phyloP scores from a whole-genome alignment of 805 yeast species.

The Jamesozyma piceae region DNA sequence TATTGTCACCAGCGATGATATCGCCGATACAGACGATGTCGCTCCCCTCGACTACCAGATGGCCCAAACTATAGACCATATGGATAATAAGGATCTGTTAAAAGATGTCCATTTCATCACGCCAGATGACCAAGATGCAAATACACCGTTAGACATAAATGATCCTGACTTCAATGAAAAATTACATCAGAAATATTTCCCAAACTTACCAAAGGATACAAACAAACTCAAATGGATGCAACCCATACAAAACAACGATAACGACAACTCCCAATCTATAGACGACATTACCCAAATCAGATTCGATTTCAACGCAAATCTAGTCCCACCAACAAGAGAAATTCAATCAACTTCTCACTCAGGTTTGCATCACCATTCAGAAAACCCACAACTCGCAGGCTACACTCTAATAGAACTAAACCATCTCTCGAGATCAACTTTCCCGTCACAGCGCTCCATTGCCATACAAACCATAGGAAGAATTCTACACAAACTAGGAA shows the following conservation, averaged over 20 bases:
- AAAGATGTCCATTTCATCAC: slow-evolving; percentile 53
- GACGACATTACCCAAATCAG: slow-evolving; percentile 58
- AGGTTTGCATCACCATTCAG: slow-evolving; percentile 89
- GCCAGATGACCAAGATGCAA: slow-evolving; percentile 24
- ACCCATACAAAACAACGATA: slow-evolving; percentile 39
- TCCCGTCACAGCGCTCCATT: slow-evolving; percentile 77
- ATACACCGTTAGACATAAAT: slow-evolving; percentile 42
- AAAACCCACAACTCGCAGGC: slow-evolving; percentile 83
- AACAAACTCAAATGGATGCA: slow-evolving; percentile 89
- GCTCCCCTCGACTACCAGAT: slow-evolving; percentile 43
- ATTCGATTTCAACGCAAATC: slow-evolving; percentile 79
- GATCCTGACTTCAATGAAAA: slow-evolving; percentile 75
- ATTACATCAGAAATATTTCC: slow-evolving; percentile 76
- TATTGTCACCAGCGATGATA: slow-evolving; percentile 26
- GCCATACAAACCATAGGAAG: slow-evolving; percentile 85
- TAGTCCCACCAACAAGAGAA: slow-evolving; percentile 51
- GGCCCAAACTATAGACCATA: slow-evolving; percentile 37
- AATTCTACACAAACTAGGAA: slow-evolving; percentile 69
- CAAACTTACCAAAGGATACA: slow-evolving; percentile 78
- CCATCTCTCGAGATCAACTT: slow-evolving; percentile 66
- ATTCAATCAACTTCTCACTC: slow-evolving; percentile 40
- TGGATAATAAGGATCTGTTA: slow-evolving; percentile 35
- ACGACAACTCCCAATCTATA: slow-evolving; percentile 22
- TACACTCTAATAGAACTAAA: slow-evolving; percentile 79
- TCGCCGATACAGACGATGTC: slow-evolving; percentile 42